Conservation (phyloP, 257 asterid species). For the Salvia hispanica region DNA sequence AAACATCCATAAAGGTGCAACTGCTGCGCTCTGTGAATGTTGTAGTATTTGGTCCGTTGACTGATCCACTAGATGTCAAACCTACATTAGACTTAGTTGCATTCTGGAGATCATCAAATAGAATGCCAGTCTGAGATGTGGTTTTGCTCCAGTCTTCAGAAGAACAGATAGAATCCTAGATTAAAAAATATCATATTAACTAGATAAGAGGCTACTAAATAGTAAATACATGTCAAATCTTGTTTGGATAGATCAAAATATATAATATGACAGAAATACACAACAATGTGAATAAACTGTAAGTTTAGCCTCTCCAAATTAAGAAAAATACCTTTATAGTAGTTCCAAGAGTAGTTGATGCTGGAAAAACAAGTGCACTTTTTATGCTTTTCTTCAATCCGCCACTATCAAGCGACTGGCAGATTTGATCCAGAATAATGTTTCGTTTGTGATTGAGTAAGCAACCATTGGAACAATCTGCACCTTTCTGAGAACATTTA, state of each 20-base stretch:
- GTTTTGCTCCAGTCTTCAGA: constrained; percentile 28
- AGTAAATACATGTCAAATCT: constrained; percentile 6
- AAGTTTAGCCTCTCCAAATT: constrained; percentile 31
- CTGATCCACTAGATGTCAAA: constrained; percentile 28
- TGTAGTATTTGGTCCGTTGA: constrained; percentile 28
- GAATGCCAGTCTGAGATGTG: constrained; percentile 20
- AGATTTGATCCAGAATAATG: constrained; percentile 61
- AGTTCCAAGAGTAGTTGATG: constrained; percentile 50
- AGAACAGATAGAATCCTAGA: constrained; percentile 27
- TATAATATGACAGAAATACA: not conserved
- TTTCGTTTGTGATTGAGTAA: constrained; percentile 49
- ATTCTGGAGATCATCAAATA: constrained; percentile 24
- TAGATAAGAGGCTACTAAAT: not conserved
- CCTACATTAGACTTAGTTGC: constrained; percentile 28
- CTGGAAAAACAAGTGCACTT: constrained; percentile 42
- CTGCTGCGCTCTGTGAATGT: constrained; percentile 51
- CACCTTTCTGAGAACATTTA: constrained; percentile 39
- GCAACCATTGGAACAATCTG: constrained; percentile 37
- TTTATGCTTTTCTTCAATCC: constrained; percentile 54
- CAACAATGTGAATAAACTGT: not conserved
- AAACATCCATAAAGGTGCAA: constrained; percentile 49
- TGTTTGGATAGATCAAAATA: not conserved
- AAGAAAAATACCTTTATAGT: constrained; percentile 50
- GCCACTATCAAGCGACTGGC: constrained; percentile 52
- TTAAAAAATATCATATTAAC: not conserved